phyloP scores from a whole-genome alignment of 768 basidiomycete genomes.

The Neoboletus brunneissimus region DNA sequence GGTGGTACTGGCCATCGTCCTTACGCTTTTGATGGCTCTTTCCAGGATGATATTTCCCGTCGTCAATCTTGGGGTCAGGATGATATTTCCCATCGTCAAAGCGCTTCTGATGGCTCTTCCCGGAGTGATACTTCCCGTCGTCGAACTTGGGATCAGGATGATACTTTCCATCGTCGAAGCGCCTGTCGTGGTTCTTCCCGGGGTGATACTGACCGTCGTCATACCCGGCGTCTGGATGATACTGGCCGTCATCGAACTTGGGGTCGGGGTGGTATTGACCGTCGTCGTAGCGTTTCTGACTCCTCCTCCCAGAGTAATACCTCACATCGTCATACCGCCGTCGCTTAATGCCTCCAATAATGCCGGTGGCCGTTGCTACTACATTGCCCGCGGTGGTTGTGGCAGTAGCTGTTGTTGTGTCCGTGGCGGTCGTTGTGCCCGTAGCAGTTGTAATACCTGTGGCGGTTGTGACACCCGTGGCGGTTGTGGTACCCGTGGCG shows the following conservation, averaged over 20 bases:
- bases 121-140: neutral
- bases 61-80: neutral
- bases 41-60: neutral
- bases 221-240: constrained; percentile 3
- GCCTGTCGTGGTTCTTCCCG: neutral
- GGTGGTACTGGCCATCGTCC: constrained; percentile 18
- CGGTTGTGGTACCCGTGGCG: rapidly evolving
- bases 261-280: constrained; percentile 11
- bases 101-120: constrained; percentile 2
- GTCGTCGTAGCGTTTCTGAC: constrained; percentile 6
- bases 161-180: constrained; percentile 14
- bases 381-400: neutral
- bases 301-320: neutral
- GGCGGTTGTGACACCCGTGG: neutral
- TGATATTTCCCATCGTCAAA: constrained; percentile 21
- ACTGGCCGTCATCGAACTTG: constrained; percentile 1
- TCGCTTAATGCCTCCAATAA: neutral
- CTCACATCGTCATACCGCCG: neutral
- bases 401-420: neutral
- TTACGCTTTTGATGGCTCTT: neutral
- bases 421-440: neutral
- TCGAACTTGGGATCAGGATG: constrained; percentile 8
- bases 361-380: neutral
- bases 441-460: neutral
- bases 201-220: constrained; percentile 7